Conservation (phyloP, 2,329 filamentous ascomycete species). For the Uncinocarpus reesii region DNA sequence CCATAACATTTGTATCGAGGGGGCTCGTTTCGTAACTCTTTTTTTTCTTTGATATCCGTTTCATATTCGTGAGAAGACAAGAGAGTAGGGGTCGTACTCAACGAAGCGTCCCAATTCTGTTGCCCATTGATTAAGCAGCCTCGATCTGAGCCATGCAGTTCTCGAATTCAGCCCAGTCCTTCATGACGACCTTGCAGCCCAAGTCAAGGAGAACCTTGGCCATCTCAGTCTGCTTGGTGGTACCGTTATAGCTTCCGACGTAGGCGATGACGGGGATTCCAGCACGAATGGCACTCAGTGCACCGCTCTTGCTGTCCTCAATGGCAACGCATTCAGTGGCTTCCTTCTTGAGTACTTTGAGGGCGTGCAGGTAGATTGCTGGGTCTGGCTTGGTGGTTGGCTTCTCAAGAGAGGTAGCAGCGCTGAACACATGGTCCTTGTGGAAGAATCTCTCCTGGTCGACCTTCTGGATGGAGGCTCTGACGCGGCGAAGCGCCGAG, state of each 20-base stretch:
- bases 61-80: background rate
- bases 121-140: slow-evolving; percentile 16
- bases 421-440: slow-evolving; percentile 66
- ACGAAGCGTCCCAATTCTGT: background rate
- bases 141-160: slow-evolving; percentile 37
- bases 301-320: slow-evolving; percentile 81
- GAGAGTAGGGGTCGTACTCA: background rate
- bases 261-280: slow-evolving; percentile 75
- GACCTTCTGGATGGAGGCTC: slow-evolving; percentile 68
- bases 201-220: slow-evolving; percentile 49
- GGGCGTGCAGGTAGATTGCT: slow-evolving; percentile 71
- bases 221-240: slow-evolving; percentile 55
- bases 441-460: slow-evolving; percentile 70
- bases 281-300: slow-evolving; percentile 64
- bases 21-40: background rate
- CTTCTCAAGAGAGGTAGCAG: slow-evolving; percentile 63
- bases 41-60: background rate
- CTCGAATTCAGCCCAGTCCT: slow-evolving; percentile 39
- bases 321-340: slow-evolving; percentile 66
- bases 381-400: slow-evolving; percentile 90
- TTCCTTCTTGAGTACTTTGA: slow-evolving; percentile 61
- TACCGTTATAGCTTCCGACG: slow-evolving; percentile 61
- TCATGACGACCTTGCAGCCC: slow-evolving; percentile 53
- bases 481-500: slow-evolving; percentile 65
- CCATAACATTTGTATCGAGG: slow-evolving; percentile 1